These are phyloP conservation scores for Dactylella cylindrospora DNA, from an alignment of 2,329 filamentous ascomycete genomes.

Conservation along the genomic window DNA sequence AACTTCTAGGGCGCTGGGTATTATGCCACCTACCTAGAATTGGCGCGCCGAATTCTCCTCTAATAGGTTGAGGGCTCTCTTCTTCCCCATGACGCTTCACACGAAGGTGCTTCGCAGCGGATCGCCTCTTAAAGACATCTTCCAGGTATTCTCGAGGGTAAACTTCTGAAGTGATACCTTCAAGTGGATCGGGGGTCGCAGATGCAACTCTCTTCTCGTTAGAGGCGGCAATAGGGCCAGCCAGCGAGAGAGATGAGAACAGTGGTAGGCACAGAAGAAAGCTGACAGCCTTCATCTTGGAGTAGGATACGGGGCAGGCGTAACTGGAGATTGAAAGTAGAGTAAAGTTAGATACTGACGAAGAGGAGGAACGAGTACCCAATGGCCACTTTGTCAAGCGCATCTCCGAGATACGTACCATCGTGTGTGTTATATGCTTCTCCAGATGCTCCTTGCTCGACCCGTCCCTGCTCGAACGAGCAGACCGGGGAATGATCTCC, in stretches of 20 bases:
- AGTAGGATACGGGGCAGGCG: background rate
- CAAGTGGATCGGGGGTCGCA: constrained; percentile 10
- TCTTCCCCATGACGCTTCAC: constrained; percentile 21
- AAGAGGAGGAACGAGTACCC: background rate
- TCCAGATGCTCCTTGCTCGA: no score
- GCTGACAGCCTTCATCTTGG: constrained; percentile 13
- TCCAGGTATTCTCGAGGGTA: constrained; percentile 39
- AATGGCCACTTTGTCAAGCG: background rate
- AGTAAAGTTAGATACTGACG: background rate
- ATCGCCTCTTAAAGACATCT: constrained; percentile 24
- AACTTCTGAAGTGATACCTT: constrained; percentile 27
- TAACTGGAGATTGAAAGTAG: background rate
- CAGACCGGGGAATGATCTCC: background rate
- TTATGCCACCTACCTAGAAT: constrained; percentile 61
- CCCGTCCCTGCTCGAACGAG: no score
- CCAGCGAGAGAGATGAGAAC: background rate
- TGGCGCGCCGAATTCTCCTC: constrained; percentile 55
- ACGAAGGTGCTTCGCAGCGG: constrained; percentile 36
- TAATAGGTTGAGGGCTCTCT: constrained; percentile 23
- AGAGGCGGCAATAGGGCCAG: constrained; percentile 4
- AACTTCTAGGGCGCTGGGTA: background rate
- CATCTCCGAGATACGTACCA: constrained; percentile 12
- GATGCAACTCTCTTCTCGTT: constrained; percentile 18
- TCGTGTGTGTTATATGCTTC: constrained; percentile 15
- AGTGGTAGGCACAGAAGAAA: constrained; percentile 15